Conservation (phyloP, 2,329 filamentous ascomycete species). For the Fusarium coicis region DNA sequence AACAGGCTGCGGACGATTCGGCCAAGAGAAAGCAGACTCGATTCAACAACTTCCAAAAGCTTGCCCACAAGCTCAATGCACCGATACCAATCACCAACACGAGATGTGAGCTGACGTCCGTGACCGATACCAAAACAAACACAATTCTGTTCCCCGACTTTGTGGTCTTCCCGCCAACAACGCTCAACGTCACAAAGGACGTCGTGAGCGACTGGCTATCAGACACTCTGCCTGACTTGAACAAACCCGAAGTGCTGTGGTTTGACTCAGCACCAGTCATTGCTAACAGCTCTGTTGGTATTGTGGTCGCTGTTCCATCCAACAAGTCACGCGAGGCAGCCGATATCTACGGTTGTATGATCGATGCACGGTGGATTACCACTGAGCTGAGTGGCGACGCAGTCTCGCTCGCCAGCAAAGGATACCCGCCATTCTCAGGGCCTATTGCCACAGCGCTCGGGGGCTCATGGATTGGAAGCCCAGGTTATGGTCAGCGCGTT, state of each 20-base stretch:
- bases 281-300: constrained; percentile 24
- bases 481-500: constrained; percentile 25
- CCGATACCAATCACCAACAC: constrained; percentile 31
- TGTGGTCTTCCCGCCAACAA: constrained; percentile 16
- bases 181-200: constrained; percentile 9
- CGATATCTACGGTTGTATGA: constrained; percentile 36
- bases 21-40: constrained; percentile 15
- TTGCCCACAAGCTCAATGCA: constrained; percentile 22
- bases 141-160: constrained; percentile 24
- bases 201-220: constrained; percentile 19
- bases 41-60: constrained; percentile 26
- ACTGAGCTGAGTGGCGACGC: constrained; percentile 29
- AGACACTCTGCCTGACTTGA: neutral
- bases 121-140: neutral
- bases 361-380: constrained; percentile 29
- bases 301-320: constrained; percentile 10
- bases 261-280: constrained; percentile 25
- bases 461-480: constrained; percentile 31
- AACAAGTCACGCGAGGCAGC: constrained; percentile 3
- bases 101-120: constrained; percentile 23
- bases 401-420: constrained; percentile 28
- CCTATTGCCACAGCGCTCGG: constrained; percentile 18
- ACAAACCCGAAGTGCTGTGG: constrained; percentile 27
- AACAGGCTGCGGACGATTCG: constrained; percentile 27
- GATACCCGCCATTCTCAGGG: constrained; percentile 27